phyloP scores from a whole-genome alignment of 1,284 basidiomycete species.

The Leccinum subatratum region DNA sequence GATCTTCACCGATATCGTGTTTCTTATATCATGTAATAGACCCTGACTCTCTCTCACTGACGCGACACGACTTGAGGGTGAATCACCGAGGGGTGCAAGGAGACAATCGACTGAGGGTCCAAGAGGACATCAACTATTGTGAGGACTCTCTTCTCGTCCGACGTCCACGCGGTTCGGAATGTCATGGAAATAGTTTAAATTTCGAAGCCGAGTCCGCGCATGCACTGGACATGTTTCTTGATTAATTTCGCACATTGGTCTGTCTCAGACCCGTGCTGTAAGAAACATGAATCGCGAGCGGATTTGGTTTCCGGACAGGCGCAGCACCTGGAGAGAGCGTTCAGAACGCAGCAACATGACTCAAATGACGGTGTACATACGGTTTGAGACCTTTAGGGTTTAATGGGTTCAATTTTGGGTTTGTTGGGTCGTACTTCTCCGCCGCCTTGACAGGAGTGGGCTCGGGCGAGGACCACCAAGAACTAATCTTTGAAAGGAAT shows the following conservation, averaged over 20 bases:
- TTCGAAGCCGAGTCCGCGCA: constrained; percentile 85
- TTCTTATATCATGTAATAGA: neutral
- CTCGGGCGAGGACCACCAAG: constrained; percentile 40
- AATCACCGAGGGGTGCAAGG: neutral
- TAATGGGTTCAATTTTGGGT: constrained; percentile 73
- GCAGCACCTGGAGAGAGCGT: constrained; percentile 63
- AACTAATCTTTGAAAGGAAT: constrained; percentile 32
- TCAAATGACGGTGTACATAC: constrained; percentile 45
- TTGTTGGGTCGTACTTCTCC: constrained; percentile 56
- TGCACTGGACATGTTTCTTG: constrained; percentile 80
- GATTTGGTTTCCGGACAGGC: constrained; percentile 94
- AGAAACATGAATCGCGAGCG: constrained; percentile 88
- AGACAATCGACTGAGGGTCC: neutral
- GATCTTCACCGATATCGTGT: too few relatives aligned
- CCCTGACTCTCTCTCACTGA: neutral
- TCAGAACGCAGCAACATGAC: neutral
- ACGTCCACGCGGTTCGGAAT: neutral
- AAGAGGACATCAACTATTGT: neutral
- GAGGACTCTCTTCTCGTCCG: neutral
- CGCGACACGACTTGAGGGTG: neutral
- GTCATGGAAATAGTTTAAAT: constrained; percentile 40
- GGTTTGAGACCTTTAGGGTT: constrained; percentile 91
- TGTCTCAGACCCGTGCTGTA: constrained; percentile 67
- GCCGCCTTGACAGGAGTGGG: constrained; percentile 27
- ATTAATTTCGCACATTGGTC: constrained; percentile 80